Percentiles rank a stretch among this genome's conserved stretches.
phyloP scores from a whole-genome alignment of 1,284 basidiomycete genomes.

The Apiotrichum laibachii region DNA sequence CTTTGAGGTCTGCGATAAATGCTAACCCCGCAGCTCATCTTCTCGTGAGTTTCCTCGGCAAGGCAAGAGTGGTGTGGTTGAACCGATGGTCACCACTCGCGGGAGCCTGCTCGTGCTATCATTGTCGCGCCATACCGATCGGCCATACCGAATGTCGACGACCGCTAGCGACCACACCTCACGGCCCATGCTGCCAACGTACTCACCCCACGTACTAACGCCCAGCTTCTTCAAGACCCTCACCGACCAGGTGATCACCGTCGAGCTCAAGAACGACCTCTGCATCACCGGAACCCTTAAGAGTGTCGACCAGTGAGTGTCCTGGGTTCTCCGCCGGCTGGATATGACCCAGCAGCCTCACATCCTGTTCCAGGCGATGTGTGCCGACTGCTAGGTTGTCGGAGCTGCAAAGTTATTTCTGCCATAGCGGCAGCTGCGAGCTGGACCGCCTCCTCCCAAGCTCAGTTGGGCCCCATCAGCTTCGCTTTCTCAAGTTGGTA shows the following conservation, averaged over 20 bases:
- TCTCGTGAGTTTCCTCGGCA: slow-evolving; percentile 33
- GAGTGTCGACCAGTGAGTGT: slow-evolving; percentile 91
- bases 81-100: not conserved
- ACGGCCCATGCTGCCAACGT: too few species aligned
- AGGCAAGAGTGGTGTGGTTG: not conserved
- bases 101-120: not conserved
- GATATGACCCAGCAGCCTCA: too few species aligned
- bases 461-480: not conserved
- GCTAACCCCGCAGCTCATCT: slow-evolving; percentile 38
- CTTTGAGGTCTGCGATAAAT: not conserved
- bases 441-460: too few species aligned
- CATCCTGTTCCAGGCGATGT: too few species aligned
- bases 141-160: too few species aligned
- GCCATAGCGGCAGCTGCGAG: too few species aligned
- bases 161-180: too few species aligned
- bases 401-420: too few species aligned
- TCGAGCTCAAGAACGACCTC: slow-evolving; percentile 98
- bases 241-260: slow-evolving; percentile 92
- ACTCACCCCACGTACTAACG: slow-evolving; percentile 3
- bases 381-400: too few species aligned
- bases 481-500: not conserved
- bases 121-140: too few species aligned
- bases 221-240: slow-evolving; percentile 90
- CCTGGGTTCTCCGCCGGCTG: not conserved
- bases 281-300: slow-evolving; percentile 94